These are phyloP conservation scores for Malassezia cuniculi DNA, from an alignment of 1,284 basidiomycete species.

Conservation along the genomic window DNA sequence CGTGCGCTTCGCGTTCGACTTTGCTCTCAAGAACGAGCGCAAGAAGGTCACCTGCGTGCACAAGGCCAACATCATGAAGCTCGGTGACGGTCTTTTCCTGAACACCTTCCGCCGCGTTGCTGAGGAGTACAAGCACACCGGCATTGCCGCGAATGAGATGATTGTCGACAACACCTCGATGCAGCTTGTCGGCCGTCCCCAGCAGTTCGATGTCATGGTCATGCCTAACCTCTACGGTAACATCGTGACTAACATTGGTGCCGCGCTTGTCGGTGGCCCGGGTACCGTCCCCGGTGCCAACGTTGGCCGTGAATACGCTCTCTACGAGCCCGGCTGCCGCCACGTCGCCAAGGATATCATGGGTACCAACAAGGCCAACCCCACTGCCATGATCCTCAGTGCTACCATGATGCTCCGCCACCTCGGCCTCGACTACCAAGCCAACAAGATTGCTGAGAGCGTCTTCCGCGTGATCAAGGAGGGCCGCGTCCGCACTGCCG, in stretches of 20 bases:
- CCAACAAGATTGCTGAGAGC: constrained; percentile 82
- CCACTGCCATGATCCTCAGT: constrained; percentile 92
- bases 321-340: constrained; percentile 97
- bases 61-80: constrained; percentile 99
- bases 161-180: constrained; percentile 99
- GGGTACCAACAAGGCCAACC: constrained; percentile 95
- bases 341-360: constrained; percentile 97
- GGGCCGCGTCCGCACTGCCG: constrained; percentile 79
- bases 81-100: constrained; percentile 97
- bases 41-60: constrained; percentile 99
- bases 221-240: constrained; percentile 93
- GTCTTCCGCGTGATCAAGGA: constrained; percentile 86
- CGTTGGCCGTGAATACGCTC: constrained; percentile 89
- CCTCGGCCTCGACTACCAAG: constrained; percentile 87
- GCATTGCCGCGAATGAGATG: constrained; percentile 92
- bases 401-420: constrained; percentile 98
- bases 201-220: constrained; percentile 98
- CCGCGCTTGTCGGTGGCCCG: constrained; percentile 92
- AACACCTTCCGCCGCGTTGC: constrained; percentile 94
- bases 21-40: constrained; percentile 94
- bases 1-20: constrained; percentile 93
- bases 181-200: constrained; percentile 89
- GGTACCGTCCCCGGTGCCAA: constrained; percentile 97
- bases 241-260: constrained; percentile 95
- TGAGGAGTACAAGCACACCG: constrained; percentile 79